Percentiles rank a stretch among this genome's conserved stretches.
phyloP scores from a whole-genome alignment of 257 asterid genomes.

The Solanum chaucha region DNA sequence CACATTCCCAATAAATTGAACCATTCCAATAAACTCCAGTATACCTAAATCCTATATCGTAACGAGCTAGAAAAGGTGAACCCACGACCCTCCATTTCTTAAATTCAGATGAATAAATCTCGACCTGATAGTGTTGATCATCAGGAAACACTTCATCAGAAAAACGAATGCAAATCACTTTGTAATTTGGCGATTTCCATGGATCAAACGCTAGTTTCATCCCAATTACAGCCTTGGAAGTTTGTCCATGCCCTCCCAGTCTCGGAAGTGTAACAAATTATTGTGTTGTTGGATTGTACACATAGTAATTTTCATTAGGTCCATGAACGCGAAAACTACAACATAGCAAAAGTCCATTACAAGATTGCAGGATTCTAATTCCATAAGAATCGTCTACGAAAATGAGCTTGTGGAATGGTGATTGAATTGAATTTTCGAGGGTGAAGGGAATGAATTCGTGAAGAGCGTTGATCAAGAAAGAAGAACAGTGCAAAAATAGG shows the following conservation, averaged over 20 bases:
- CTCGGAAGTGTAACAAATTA: conserved; percentile 12
- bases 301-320: conserved; percentile 1
- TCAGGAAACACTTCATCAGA: neutral
- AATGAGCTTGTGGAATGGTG: neutral
- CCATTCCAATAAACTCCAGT: neutral
- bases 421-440: neutral
- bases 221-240: neutral
- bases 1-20: neutral
- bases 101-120: conserved; percentile 11
- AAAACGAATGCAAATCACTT: conserved; percentile 5
- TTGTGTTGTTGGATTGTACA: conserved; percentile 23
- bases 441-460: neutral
- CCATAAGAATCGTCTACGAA: neutral
- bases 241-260: neutral
- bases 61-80: neutral
- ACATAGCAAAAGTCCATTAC: conserved; percentile 31
- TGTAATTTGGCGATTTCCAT: conserved; percentile 9
- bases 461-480: neutral
- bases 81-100: conserved; percentile 13
- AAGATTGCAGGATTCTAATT: conserved; percentile 17
- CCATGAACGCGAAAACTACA: neutral
- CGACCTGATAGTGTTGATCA: neutral
- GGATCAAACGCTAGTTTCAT: conserved; percentile 27
- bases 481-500: neutral
- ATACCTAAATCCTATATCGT: neutral